Conservation (phyloP, 1,284 basidiomycete genomes). For the Sphagnurus paluster region DNA sequence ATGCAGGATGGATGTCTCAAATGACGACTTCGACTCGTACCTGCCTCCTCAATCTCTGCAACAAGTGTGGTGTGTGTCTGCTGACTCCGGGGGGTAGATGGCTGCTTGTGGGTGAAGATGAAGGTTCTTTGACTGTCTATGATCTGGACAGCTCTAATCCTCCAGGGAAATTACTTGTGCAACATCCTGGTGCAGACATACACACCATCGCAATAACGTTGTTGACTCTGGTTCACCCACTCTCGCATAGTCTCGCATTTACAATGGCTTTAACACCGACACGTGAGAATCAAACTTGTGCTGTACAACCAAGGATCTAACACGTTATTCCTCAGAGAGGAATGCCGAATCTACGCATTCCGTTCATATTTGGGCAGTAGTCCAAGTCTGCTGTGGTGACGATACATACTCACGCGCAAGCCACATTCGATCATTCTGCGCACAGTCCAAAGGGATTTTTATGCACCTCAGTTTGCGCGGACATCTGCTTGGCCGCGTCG, state of each 20-base stretch:
- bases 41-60: background rate
- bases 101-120: background rate
- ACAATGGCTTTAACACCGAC: background rate
- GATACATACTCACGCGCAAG: background rate
- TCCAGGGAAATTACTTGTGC: background rate
- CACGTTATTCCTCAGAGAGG: background rate
- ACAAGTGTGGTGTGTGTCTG: too few relatives aligned
- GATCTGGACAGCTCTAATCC: background rate
- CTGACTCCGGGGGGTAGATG: background rate
- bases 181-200: background rate
- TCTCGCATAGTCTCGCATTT: background rate
- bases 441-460: background rate
- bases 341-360: background rate
- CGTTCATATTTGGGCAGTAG: background rate
- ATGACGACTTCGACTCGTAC: background rate
- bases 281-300: background rate
- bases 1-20: background rate
- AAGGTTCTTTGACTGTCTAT: background rate
- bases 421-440: background rate
- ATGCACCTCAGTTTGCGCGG: background rate
- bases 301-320: too few relatives aligned
- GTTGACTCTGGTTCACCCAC: too few relatives aligned
- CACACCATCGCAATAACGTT: background rate
- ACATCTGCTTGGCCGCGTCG: background rate
- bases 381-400: background rate